Evolutionary conservation across 208 protist genomes (phyloP).

Genomic region (Trypanosoma congolense): DNA sequence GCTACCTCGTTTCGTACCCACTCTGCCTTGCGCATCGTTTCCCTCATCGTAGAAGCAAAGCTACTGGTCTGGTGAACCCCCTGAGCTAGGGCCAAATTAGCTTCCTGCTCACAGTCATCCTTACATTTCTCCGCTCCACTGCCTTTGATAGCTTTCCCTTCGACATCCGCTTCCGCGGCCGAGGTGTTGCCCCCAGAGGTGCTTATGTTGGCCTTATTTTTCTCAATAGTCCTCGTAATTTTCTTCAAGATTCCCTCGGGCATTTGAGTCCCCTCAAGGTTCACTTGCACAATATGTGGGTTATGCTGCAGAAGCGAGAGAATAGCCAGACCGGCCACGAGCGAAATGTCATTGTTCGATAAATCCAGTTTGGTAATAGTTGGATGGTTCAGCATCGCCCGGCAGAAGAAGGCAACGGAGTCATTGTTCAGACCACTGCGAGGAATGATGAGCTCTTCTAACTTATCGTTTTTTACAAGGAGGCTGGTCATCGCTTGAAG

Average conservation of each 20-base stretch:
- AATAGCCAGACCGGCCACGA: conserved; percentile 64
- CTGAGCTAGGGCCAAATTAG: neutral
- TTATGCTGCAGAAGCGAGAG: conserved; percentile 58
- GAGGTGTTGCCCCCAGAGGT: no score
- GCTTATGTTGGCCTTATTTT: no score
- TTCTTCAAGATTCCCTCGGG: conserved; percentile 46
- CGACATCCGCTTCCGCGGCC: no score
- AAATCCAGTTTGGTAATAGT: conserved; percentile 58
- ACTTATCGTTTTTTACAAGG: conserved; percentile 48
- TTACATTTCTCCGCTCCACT: no score
- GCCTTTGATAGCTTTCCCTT: no score
- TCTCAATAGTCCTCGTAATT: conserved; percentile 34
- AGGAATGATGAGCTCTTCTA: conserved; percentile 42
- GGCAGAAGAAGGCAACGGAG: conserved; percentile 73
- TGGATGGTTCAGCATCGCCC: conserved; percentile 48
- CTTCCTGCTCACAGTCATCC: no score
- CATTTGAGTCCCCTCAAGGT: conserved; percentile 60
- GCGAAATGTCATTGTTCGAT: conserved; percentile 64
- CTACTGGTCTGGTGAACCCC: neutral
- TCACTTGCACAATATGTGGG: conserved; percentile 23
- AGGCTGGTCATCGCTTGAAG: conserved; percentile 72
- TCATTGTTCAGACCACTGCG: conserved; percentile 80
- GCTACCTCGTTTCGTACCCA: conserved; percentile 15
- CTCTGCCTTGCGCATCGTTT: conserved; percentile 25
- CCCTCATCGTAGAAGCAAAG: conserved; percentile 13